A percentile compares a stretch with the other conserved stretches of the same genome.
These are phyloP conservation scores for Biscogniauxia mediterranea DNA, from an alignment of 2,329 filamentous ascomycete species.

Conservation along the genomic window DNA sequence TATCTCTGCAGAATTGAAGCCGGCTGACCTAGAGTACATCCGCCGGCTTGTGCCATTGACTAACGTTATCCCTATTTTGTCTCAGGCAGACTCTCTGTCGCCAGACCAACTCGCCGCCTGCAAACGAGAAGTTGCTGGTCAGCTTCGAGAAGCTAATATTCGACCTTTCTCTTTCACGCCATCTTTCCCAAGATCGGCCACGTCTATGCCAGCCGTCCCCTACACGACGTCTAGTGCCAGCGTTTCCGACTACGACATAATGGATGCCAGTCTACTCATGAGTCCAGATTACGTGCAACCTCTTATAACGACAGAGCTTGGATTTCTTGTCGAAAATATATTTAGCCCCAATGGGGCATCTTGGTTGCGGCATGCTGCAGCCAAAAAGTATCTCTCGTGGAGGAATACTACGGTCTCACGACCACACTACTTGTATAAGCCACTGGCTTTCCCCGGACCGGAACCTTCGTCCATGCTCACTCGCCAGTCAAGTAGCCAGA, in stretches of 20 bases:
- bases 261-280: constrained; percentile 95
- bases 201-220: constrained; percentile 41
- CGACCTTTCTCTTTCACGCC: constrained; percentile 65
- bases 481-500: constrained; percentile 12
- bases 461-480: constrained; percentile 8
- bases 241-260: constrained; percentile 71
- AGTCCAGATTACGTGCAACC: constrained; percentile 85
- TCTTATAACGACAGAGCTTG: constrained; percentile 72
- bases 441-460: constrained; percentile 26
- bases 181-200: constrained; percentile 25
- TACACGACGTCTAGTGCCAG: constrained; percentile 77
- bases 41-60: constrained; percentile 68
- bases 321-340: constrained; percentile 65
- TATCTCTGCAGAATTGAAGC: constrained; percentile 48
- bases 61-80: constrained; percentile 81
- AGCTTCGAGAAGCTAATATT: constrained; percentile 57
- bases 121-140: constrained; percentile 58
- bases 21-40: constrained; percentile 70
- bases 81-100: constrained; percentile 70
- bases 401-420: constrained; percentile 37
- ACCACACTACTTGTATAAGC: constrained; percentile 37
- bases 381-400: constrained; percentile 78
- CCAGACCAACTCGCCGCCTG: constrained; percentile 53
- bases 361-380: constrained; percentile 78
- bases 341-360: constrained; percentile 77